Evolutionary conservation across 805 yeast genomes (phyloP), one percentile per base, ranked within the genome.

Genomic region (Pichia nakasei): DNA sequence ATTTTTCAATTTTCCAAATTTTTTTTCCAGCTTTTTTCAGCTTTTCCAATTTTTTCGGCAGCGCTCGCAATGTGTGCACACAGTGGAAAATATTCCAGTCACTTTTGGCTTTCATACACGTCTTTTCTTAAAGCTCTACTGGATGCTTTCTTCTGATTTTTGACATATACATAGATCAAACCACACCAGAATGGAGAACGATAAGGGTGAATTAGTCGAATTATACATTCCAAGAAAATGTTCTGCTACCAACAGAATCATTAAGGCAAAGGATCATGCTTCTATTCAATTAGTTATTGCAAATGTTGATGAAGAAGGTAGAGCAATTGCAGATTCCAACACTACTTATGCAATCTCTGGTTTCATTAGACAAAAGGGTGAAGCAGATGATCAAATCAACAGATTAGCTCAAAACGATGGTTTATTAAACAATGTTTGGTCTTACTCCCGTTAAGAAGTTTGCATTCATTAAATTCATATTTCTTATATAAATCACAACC

Each of bases 211-310:
- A 81, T 82, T 88, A 77, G 97, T 93, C 75, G 98, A 93, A 83
- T 88, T 93, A 76, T 93, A 93, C 95, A 95, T 91, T 75, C 98
- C 98, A 80, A 87, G 98, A 84, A 93, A 93, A 81, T 93, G 98
- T 82, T 93, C 98, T 76, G 98, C 98, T 69, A 88, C 98, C 76
- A 89, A 88, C 96, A 88, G 97, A 81, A 88, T 93, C 78, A 89
- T 93, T 83, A 88, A 87, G 81, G 89, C 98, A 67, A 89, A 93
- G 82, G 98, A 93, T 78, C 98, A 93, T 76, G 93, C 97, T 62
- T 85, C 97, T 56, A 97, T 93, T 64, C 98, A 93, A 78, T 85
- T 93, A 78, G 91, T 85, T 91, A 80, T 93, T 64, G 97, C 96
- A 67, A 87, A 91, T 75, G 96, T 93, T 67, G 97, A 93, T 68